Evolutionary conservation across 306 rosid species (phyloP).

Genomic region (Rubus idaeus): DNA sequence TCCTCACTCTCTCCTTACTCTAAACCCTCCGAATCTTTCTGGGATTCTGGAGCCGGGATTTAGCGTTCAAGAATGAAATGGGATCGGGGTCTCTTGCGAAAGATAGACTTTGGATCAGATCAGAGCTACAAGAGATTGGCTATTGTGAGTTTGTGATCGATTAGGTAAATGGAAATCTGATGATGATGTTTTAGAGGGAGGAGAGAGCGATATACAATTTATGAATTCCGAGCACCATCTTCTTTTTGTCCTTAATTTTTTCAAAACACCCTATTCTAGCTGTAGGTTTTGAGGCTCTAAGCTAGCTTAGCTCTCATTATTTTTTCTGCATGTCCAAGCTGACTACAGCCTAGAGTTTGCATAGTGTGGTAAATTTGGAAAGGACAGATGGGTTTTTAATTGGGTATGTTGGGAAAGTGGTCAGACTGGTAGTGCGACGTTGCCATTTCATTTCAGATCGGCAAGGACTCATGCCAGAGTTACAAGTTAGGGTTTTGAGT

Average conservation of each 20-base stretch:
- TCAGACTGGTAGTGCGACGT: neutral
- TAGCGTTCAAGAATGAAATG: neutral
- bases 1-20: slow-evolving; percentile 4
- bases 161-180: no score
- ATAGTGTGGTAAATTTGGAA: neutral
- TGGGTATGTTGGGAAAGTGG: neutral
- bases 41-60: neutral
- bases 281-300: neutral
- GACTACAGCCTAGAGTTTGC: slow-evolving; percentile 8
- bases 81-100: neutral
- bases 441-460: neutral
- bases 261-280: no score
- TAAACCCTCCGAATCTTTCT: neutral
- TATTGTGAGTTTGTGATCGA: no score
- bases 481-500: neutral
- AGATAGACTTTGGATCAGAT: no score
- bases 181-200: neutral
- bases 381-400: neutral
- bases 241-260: neutral
- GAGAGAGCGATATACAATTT: neutral
- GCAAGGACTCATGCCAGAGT: neutral
- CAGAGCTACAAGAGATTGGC: no score
- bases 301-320: neutral
- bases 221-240: neutral
- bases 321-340: neutral